Conservation (phyloP, 176 grass and related monocot genomes). For the Cocos nucifera region DNA sequence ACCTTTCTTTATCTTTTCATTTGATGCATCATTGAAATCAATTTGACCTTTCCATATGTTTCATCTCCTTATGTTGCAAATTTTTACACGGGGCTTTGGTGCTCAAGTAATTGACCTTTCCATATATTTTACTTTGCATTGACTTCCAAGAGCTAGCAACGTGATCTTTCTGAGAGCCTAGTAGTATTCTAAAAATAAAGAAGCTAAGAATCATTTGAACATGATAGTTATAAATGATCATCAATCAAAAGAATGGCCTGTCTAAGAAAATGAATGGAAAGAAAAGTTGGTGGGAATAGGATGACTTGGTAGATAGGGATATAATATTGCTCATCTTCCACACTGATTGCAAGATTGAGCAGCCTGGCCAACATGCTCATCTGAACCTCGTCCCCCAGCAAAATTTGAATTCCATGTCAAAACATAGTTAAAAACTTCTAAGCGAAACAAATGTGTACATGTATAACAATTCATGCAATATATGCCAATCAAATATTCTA, state of each 20-base stretch:
- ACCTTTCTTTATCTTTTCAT: too few species aligned
- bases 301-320: neutral
- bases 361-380: conserved; percentile 3
- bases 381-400: neutral
- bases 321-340: neutral
- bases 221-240: neutral
- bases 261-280: neutral
- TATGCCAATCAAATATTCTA: too few species aligned
- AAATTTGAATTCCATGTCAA: neutral
- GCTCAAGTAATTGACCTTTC: too few species aligned
- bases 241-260: neutral
- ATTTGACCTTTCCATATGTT: too few species aligned
- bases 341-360: neutral
- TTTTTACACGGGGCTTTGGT: too few species aligned
- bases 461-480: too few species aligned
- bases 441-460: too few species aligned
- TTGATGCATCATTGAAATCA: too few species aligned
- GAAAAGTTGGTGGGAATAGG: conserved; percentile 4
- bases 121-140: too few species aligned
- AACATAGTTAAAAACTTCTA: neutral
- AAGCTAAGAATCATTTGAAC: too few species aligned
- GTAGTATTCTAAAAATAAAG: neutral
- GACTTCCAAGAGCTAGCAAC: too few species aligned
- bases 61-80: too few species aligned
- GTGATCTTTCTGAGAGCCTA: neutral